A percentile compares a stretch with the other conserved stretches of the same genome.
Evolutionary conservation across 2,329 filamentous ascomycete genomes (phyloP).

Genomic region (Dactylellina haptotyla): DNA sequence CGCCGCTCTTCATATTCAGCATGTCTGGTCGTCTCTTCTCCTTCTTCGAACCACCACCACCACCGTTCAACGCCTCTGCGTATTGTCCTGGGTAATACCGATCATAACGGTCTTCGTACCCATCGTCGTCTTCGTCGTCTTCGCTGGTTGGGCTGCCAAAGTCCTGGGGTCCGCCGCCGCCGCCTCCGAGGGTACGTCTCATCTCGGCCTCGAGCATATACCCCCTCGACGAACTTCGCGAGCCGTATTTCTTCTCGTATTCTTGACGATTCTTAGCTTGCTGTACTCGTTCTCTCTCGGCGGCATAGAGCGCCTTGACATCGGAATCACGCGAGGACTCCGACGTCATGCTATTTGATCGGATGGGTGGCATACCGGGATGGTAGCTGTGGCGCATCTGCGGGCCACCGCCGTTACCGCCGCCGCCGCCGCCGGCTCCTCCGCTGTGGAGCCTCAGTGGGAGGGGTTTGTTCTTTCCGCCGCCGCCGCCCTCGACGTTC

Average conservation of each 20-base stretch:
- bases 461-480: slow-evolving; percentile 34
- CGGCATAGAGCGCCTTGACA: slow-evolving; percentile 47
- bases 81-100: slow-evolving; percentile 50
- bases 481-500: slow-evolving; percentile 37
- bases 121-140: slow-evolving; percentile 49
- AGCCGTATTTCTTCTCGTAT: slow-evolving; percentile 51
- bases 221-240: slow-evolving; percentile 40
- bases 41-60: slow-evolving; percentile 31
- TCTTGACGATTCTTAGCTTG: slow-evolving; percentile 52
- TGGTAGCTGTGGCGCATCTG: slow-evolving; percentile 53
- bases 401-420: slow-evolving; percentile 37
- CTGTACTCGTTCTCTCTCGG: slow-evolving; percentile 48
- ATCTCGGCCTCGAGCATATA: slow-evolving; percentile 51
- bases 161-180: slow-evolving; percentile 16
- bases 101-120: slow-evolving; percentile 48
- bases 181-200: slow-evolving; percentile 45
- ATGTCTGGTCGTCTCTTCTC: slow-evolving; percentile 51
- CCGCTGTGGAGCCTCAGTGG: slow-evolving; percentile 30
- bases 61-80: slow-evolving; percentile 34
- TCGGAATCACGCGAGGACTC: slow-evolving; percentile 52
- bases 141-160: slow-evolving; percentile 43
- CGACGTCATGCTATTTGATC: slow-evolving; percentile 53
- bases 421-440: slow-evolving; percentile 23
- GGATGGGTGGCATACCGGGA: slow-evolving; percentile 53
- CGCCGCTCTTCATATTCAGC: slow-evolving; percentile 50